Evolutionary conservation across 2,329 filamentous ascomycete species (phyloP).

Genomic region (Aspergillus neoniger): DNA sequence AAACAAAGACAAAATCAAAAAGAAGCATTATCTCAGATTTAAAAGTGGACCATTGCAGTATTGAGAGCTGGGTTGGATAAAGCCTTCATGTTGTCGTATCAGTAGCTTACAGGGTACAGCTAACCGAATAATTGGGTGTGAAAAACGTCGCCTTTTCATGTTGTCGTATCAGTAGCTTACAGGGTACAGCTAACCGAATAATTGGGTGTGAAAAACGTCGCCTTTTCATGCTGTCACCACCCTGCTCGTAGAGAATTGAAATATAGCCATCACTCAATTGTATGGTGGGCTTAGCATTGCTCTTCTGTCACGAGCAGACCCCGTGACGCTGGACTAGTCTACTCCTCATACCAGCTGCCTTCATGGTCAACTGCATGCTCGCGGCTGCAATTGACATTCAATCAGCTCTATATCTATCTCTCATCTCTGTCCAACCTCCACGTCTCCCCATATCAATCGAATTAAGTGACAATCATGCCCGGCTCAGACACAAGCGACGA

Average conservation of each 20-base stretch:
- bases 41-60: not conserved
- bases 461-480: conserved; percentile 45
- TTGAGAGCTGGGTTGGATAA: not conserved
- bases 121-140: not conserved
- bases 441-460: not conserved
- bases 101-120: not conserved
- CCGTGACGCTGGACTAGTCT: conserved; percentile 8
- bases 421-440: not conserved
- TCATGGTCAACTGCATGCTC: not conserved
- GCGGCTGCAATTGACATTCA: not conserved
- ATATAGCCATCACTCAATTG: not conserved
- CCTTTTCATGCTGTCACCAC: not conserved
- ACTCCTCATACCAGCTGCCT: not conserved
- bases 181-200: not conserved
- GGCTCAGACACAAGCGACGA: conserved; percentile 57
- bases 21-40: conserved; percentile 11
- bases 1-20: conserved; percentile 15
- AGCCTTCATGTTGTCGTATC: not conserved
- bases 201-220: not conserved
- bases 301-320: conserved; percentile 6
- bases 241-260: not conserved
- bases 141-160: not conserved
- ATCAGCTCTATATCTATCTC: not conserved
- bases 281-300: not conserved
- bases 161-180: no score